Base-by-base conservation (phyloP, 371 early-diverging fungal species). In the Haplosporangium sp. region DNA sequence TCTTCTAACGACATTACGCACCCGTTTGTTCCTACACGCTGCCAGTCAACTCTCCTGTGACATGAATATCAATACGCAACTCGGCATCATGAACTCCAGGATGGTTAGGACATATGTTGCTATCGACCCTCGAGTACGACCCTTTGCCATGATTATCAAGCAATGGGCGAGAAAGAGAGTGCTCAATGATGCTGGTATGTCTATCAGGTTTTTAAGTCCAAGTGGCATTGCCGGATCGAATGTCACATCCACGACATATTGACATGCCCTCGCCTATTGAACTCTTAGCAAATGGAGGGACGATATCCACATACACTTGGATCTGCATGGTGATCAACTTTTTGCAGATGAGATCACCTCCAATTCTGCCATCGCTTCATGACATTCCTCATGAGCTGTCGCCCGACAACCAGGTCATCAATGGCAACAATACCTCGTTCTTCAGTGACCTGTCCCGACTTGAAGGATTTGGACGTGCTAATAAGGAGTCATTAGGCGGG, bases 271-370 rank as follows among this genome's bases (percentile, higher is more conserved):
- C 3, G 6, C 16, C 48, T 43, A 13, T 43, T 9, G 13, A 43
- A 43, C 7, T 43, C 43, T 43, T 69, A 87, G 95, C 93, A 5
- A 91, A 90, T 66, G 96, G 97, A 43, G 98, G 98, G 14, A 97
- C 97, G 0, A 79, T 97, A 58, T 94, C 95, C 40, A 93, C 95
- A 4, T 97, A 97, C 76, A 92, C 96, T 21, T 96, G 96, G 96
- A 94, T 93, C 13, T 93, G 93, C 74, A 92, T 96, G 90, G 89
- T 92, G 36, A 81, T 97, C 68, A 92, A 94, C 71, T 97, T 95
- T 75, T 81, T 97, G 45, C 98, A 97, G 81, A 92, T 87, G 85
- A 91, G 95, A 20, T 62, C 88, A n/a, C 96, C 96, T 43, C 94
- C 97, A 0, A 93, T 97, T 52, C 83, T 97, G n/a, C 98, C 98